A percentile compares a stretch with the other conserved stretches of the same genome.
Evolutionary conservation across 257 asterid genomes (phyloP).

Genomic region (Phtheirospermum japonicum): DNA sequence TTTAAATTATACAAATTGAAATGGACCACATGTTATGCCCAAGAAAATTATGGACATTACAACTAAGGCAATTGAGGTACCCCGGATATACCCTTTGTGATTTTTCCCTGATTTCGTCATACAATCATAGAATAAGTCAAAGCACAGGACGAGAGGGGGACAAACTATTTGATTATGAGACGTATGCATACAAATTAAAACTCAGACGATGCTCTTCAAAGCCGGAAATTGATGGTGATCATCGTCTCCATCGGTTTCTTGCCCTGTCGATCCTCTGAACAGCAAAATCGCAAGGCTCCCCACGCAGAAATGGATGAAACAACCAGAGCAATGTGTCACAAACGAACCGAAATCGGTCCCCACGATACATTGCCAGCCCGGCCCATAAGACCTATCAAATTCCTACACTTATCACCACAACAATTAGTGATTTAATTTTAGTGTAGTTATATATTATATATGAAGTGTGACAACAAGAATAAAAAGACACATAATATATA

Average conservation of each 20-base stretch:
- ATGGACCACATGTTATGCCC: background rate
- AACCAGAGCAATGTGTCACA: constrained; percentile 81
- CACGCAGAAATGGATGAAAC: constrained; percentile 67
- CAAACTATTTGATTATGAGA: background rate
- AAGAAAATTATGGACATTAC: no score
- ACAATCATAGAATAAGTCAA: background rate
- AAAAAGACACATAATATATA: background rate
- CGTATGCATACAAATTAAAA: background rate
- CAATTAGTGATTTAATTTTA: background rate
- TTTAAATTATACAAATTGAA: background rate
- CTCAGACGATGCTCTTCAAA: constrained; percentile 21
- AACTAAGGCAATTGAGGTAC: no score
- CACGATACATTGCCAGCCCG: constrained; percentile 89
- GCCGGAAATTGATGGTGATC: constrained; percentile 22
- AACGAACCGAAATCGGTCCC: constrained; percentile 93
- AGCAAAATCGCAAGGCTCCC: constrained; percentile 79
- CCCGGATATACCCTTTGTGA: no score
- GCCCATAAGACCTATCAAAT: constrained; percentile 59
- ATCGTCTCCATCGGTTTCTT: constrained; percentile 23
- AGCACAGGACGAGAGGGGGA: background rate
- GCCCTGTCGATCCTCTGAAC: constrained; percentile 55
- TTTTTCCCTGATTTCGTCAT: no score
- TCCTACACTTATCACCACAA: constrained; percentile 42
- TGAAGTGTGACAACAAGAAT: background rate
- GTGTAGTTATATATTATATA: background rate